A percentile compares a stretch with the other conserved stretches of the same genome.
phyloP scores from a whole-genome alignment of 1,284 basidiomycete species.

The Xerocomus minutiporus region DNA sequence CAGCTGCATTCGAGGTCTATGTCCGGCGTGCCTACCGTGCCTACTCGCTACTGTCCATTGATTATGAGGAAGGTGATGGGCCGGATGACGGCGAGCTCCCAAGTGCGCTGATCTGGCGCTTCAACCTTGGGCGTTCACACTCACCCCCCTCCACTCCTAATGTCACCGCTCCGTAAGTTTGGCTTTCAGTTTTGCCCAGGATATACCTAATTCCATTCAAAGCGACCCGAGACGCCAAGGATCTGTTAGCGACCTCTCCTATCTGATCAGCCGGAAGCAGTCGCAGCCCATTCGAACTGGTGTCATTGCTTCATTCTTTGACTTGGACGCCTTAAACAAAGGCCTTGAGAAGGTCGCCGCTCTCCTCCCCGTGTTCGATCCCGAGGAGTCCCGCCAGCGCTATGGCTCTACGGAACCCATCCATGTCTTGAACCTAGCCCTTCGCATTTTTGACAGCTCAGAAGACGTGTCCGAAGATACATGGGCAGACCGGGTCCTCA shows the following conservation, averaged over 20 bases:
- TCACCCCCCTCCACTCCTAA: constrained; percentile 83
- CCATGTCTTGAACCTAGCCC: constrained; percentile 91
- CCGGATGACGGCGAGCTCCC: constrained; percentile 77
- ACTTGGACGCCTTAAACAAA: constrained; percentile 63
- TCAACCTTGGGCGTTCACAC: constrained; percentile 84
- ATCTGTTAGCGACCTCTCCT: constrained; percentile 91
- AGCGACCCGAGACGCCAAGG: constrained; percentile 59
- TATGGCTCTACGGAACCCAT: constrained; percentile 73
- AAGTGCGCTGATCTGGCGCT: constrained; percentile 84
- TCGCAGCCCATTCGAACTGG: constrained; percentile 85
- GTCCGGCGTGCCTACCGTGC: constrained; percentile 94
- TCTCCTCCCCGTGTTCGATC: constrained; percentile 69
- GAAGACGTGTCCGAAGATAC: constrained; percentile 76
- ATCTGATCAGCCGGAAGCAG: constrained; percentile 79
- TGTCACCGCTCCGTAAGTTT: constrained; percentile 56
- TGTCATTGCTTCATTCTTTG: constrained; percentile 85
- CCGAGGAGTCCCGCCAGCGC: constrained; percentile 66
- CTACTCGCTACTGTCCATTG: constrained; percentile 88
- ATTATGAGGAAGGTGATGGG: constrained; percentile 87
- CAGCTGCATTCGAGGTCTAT: constrained; percentile 95
- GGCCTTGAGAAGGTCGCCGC: constrained; percentile 72
- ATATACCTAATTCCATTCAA: constrained; percentile 18
- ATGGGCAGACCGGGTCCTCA: constrained; percentile 73
- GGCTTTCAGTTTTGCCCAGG: background rate
- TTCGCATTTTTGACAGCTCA: constrained; percentile 76